Conservation (phyloP, 345 rosid species). For the Pistacia integerrima region DNA sequence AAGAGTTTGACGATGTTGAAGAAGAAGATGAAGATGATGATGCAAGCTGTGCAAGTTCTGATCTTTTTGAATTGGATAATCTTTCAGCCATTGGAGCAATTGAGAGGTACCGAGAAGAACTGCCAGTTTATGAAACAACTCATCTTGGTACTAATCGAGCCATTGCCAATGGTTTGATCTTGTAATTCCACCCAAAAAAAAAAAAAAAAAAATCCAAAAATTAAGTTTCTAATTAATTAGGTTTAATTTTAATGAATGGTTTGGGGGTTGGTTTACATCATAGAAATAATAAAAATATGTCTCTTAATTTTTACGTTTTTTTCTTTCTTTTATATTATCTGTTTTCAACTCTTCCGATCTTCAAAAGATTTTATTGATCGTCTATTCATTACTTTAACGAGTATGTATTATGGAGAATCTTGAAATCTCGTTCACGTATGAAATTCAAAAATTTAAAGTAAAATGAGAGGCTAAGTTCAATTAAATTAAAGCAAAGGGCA, state of each 20-base stretch:
- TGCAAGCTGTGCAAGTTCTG: constrained; percentile 90
- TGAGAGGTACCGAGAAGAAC: constrained; percentile 73
- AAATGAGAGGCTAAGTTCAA: too few relatives aligned
- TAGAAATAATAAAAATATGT: constrained; percentile 31
- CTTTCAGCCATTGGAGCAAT: constrained; percentile 67
- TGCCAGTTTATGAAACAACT: constrained; percentile 95
- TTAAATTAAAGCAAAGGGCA: constrained; percentile 46
- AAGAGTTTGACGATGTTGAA: constrained; percentile 32
- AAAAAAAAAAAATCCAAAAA: constrained; percentile 1
- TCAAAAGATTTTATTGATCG: too few relatives aligned
- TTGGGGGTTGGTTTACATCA: constrained; percentile 65
- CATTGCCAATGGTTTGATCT: constrained; percentile 61
- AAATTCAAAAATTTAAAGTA: too few relatives aligned
- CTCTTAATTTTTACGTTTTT: constrained; percentile 16
- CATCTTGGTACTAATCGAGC: constrained; percentile 72
- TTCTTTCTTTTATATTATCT: too few relatives aligned
- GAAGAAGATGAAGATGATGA: constrained; percentile 56
- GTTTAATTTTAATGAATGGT: constrained; percentile 38
- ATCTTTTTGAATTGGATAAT: constrained; percentile 89
- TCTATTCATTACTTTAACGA: too few relatives aligned
- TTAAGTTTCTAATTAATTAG: constrained; percentile 20
- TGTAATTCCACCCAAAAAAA: constrained; percentile 41
- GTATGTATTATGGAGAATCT: too few relatives aligned
- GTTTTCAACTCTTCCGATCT: too few relatives aligned
- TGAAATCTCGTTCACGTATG: too few relatives aligned